Evolutionary conservation across 257 asterid genomes (phyloP), one percentile per base, ranked within the genome.

Genomic region (Gynochthodes officinalis): DNA sequence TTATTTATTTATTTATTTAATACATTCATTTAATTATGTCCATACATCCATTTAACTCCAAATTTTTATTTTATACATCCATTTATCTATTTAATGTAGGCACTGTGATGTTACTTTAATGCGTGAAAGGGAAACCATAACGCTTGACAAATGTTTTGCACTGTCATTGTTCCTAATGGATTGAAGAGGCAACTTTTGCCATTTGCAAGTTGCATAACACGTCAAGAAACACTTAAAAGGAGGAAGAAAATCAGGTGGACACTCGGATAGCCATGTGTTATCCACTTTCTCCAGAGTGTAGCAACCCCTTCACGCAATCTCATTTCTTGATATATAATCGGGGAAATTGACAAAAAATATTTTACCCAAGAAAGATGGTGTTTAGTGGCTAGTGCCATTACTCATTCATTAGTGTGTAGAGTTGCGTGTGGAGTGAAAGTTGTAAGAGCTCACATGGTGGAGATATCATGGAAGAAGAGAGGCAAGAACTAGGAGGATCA

Each of bases 271-370:
- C 71, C 39, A 27, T 27, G 71, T 67, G 71, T 46, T 46, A 9
- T 46, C 71, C 71, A 67, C 71, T 25, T 12, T 16, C 53, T 15
- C n/a, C n/a, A n/a, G n/a, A n/a, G n/a, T n/a, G n/a, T n/a, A n/a
- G n/a, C n/a, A n/a, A n/a, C n/a, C n/a, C 32, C 33, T 53, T 28
- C 48, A 40, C 28, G 69, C 30, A 9, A n/a, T 37, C 69, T 21
- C 5, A 35, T 13, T 46, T 46, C 37, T 16, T 33, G 42, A 64
- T 7, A 21, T 2, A 18, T 15, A 65, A 25, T 43, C 7, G 33
- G 40, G 12, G 11, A 27, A 23, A 27, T 6, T 4, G 3, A 32
- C 40, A 32, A 11, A 44, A 21, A 12, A 40, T 19, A 35, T 12
- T 9, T 8, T 25, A 8, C 37, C 4, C 19, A 42, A 7, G 12